A percentile compares a stretch with the other conserved stretches of the same genome.
phyloP scores from a whole-genome alignment of 352 stramenopile species.

The Hyaloperonospora brassicae region DNA sequence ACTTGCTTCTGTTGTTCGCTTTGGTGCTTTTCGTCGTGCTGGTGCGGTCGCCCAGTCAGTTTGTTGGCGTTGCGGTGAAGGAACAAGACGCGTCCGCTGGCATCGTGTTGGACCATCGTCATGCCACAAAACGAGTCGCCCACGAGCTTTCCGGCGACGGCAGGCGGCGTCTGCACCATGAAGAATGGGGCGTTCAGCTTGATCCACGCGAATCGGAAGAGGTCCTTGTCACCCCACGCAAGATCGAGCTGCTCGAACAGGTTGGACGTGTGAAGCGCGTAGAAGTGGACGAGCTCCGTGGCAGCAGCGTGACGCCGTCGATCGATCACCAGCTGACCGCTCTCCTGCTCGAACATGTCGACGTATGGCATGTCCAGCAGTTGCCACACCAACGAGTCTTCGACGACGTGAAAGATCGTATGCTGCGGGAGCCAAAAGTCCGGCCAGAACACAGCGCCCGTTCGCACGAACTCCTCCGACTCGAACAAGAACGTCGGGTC shows the following conservation, averaged over 20 bases:
- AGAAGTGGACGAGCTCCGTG: conserved; percentile 38
- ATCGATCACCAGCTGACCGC: conserved; percentile 49
- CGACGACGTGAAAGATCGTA: conserved; percentile 59
- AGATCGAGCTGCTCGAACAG: conserved; percentile 29
- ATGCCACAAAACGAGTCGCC: conserved; percentile 43
- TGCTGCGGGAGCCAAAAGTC: conserved; percentile 58
- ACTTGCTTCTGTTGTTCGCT: background rate
- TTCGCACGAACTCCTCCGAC: conserved; percentile 27
- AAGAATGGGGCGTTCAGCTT: conserved; percentile 39
- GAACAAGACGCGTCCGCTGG: conserved; percentile 32
- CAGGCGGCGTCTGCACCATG: conserved; percentile 39
- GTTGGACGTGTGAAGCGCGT: conserved; percentile 31
- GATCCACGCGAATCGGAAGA: conserved; percentile 53
- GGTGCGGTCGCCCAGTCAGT: conserved; percentile 8
- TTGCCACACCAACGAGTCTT: conserved; percentile 45
- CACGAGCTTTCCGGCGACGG: conserved; percentile 32
- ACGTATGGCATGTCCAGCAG: conserved; percentile 37
- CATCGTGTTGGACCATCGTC: conserved; percentile 44
- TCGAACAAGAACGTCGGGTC: conserved; percentile 57
- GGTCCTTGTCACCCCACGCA: conserved; percentile 50
- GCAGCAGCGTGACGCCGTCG: conserved; percentile 27
- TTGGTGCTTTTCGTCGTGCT: background rate
- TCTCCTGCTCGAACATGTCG: conserved; percentile 70
- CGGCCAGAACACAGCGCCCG: conserved; percentile 60
- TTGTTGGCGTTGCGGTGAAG: conserved; percentile 51